A percentile compares a stretch with the other conserved stretches of the same genome.
These are phyloP conservation scores for Entoloma clypeatum DNA, from an alignment of 1,284 basidiomycete genomes.

Conservation along the genomic window DNA sequence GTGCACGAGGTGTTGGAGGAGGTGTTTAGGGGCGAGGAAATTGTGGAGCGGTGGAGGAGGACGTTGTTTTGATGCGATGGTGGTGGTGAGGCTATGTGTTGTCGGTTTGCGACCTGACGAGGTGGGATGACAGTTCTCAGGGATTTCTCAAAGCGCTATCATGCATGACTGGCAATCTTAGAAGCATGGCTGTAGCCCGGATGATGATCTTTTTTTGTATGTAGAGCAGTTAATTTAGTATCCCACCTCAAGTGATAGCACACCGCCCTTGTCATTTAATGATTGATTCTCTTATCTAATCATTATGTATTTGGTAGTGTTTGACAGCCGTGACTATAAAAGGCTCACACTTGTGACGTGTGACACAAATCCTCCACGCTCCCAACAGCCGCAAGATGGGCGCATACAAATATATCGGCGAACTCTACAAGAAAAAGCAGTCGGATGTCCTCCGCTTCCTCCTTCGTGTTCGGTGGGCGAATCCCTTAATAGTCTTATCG, in stretches of 20 bases:
- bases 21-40: constrained; percentile 67
- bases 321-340: background rate
- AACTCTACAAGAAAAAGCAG: constrained; percentile 95
- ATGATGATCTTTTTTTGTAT: too few relatives aligned
- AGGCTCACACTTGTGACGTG: too few relatives aligned
- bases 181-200: too few relatives aligned
- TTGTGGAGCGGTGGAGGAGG: constrained; percentile 65
- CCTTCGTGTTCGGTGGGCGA: constrained; percentile 91
- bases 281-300: background rate
- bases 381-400: constrained; percentile 68
- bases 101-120: too few relatives aligned
- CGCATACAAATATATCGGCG: constrained; percentile 97
- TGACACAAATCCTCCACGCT: too few relatives aligned
- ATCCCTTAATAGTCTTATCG: constrained; percentile 13
- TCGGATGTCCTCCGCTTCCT: constrained; percentile 98
- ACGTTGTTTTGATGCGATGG: constrained; percentile 19
- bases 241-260: background rate
- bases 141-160: too few relatives aligned
- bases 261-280: background rate
- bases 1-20: constrained; percentile 84
- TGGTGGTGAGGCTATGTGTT: too few relatives aligned
- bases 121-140: too few relatives aligned
- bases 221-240: too few relatives aligned
- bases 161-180: too few relatives aligned
- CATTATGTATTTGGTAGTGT: background rate